These are phyloP conservation scores for Paecilomyces dactylethromorphus DNA, from an alignment of 2,329 filamentous ascomycete genomes.

Conservation along the genomic window DNA sequence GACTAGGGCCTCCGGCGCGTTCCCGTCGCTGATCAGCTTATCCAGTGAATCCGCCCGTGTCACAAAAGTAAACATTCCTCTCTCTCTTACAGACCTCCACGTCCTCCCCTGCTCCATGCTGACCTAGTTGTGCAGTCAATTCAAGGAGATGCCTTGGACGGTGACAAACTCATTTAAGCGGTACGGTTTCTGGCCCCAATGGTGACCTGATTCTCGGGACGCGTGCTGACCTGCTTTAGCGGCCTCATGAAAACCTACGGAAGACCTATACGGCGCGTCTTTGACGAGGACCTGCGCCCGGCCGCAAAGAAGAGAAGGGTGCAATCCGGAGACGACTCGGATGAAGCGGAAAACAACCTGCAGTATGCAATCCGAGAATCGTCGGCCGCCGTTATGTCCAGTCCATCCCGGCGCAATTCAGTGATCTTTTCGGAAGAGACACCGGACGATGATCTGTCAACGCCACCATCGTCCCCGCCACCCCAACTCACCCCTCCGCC, in stretches of 20 bases:
- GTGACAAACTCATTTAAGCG: conserved; percentile 47
- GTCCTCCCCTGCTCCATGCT: conserved; percentile 1
- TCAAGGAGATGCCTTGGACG: conserved; percentile 42
- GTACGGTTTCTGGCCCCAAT: conserved; percentile 19
- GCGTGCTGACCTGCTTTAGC: conserved; percentile 19
- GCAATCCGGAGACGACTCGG: conserved; percentile 25
- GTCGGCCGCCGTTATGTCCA: conserved; percentile 38
- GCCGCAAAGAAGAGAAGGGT: conserved; percentile 42
- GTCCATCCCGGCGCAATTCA: conserved; percentile 41
- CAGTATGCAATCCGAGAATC: conserved; percentile 44
- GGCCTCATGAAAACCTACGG: conserved; percentile 46
- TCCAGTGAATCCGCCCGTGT: conserved; percentile 4
- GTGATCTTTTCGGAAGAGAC: conserved; percentile 37
- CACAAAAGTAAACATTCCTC: conserved; percentile 6
- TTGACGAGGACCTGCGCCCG: conserved; percentile 37
- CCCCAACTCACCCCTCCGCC: conserved; percentile 37
- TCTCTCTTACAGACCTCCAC: neutral
- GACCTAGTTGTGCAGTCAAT: neutral
- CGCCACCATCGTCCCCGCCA: conserved; percentile 48
- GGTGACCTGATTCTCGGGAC: conserved; percentile 2
- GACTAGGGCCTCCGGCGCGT: conserved; percentile 21
- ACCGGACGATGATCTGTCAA: conserved; percentile 39
- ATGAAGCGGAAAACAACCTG: conserved; percentile 39
- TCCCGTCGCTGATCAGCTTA: conserved; percentile 12
- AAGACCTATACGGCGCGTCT: conserved; percentile 41